Evolutionary conservation across 1,284 basidiomycete species (phyloP).

Genomic region (Ganoderma sinense): DNA sequence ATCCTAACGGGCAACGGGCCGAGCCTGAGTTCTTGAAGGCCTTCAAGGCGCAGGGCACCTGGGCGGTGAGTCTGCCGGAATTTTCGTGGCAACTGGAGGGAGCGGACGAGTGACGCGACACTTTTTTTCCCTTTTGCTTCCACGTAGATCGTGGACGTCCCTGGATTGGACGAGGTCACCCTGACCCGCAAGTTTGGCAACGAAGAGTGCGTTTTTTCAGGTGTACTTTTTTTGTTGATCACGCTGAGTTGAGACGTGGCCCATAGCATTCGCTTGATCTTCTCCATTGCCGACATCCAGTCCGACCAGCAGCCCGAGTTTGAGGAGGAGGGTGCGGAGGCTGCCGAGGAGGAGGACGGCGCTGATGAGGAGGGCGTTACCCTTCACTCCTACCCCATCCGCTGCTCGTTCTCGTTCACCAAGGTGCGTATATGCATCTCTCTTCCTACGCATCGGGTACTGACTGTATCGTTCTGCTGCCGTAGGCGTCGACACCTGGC

Average conservation of each 20-base stretch:
- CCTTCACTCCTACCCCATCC: conserved; percentile 69
- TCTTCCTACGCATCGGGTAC: neutral
- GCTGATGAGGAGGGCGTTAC: conserved; percentile 47
- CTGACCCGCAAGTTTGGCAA: conserved; percentile 89
- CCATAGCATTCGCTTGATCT: conserved; percentile 77
- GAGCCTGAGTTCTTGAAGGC: conserved; percentile 82
- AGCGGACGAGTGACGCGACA: neutral
- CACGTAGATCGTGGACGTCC: conserved; percentile 77
- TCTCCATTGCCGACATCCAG: conserved; percentile 84
- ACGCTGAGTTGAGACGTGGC: neutral
- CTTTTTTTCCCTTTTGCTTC: no score
- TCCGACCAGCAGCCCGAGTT: conserved; percentile 54
- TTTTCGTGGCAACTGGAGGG: neutral
- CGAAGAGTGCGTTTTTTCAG: conserved; percentile 71
- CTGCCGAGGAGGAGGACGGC: conserved; percentile 52
- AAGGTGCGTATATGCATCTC: conserved; percentile 62
- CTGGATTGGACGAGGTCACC: conserved; percentile 85
- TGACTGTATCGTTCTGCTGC: conserved; percentile 8
- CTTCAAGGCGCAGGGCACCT: conserved; percentile 80
- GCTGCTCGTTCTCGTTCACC: conserved; percentile 83
- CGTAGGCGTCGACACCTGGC: conserved; percentile 51
- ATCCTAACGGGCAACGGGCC: conserved; percentile 40
- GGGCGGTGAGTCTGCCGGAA: conserved; percentile 61
- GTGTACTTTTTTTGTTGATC: neutral
- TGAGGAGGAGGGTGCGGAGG: conserved; percentile 43